Evolutionary conservation across 2,329 filamentous ascomycete genomes (phyloP), one percentile per base, ranked within the genome.

Genomic region (Penicillium sp.): DNA sequence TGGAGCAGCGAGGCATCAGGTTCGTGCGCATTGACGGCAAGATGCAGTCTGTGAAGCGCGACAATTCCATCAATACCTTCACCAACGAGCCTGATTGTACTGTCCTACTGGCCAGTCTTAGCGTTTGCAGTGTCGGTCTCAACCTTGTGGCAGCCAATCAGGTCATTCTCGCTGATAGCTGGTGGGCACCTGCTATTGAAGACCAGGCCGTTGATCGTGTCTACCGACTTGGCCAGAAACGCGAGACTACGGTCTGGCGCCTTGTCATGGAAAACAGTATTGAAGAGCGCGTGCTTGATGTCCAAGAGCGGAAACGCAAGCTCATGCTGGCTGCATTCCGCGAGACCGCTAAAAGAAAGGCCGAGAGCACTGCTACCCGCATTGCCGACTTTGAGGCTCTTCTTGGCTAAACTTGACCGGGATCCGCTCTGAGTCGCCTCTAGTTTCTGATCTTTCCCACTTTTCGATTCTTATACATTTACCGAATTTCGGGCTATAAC

Each of bases 131-230:
- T 55, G 92, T 97, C 1, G 93, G 93, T 0, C 82, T 97, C 49
- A 96, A 96, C 69, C 84, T 97, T 13, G 91, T 93, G 0, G 88
- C 91, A 0, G 93, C 93, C 0, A 92, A 95, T 69, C 93, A 93
- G 6, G 91, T 96, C 60, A 87, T 97, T 49, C 81, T 97, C 22
- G 86, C 87, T 0, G 93, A 97, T 75, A 90, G 86, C 61, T 97
- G 92, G 93, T 97, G 93, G 90, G 92, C 93, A 1, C 93, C 93
- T 0, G 92, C 92, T 0, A 95, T 97, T 58, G 93, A 97, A 75
- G 92, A 96, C 68, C 93, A 97, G 73, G 93, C 93, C 3, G 84
- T 96, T 2, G 93, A 97, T 72, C 89, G 93, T 4, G 92, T 97
- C 6, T 91, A 97, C 73, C 85, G 93, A 0, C 82, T 97, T 0